Base-by-base conservation (phyloP, 1,139 yeast species). In the Candida smagusa region DNA sequence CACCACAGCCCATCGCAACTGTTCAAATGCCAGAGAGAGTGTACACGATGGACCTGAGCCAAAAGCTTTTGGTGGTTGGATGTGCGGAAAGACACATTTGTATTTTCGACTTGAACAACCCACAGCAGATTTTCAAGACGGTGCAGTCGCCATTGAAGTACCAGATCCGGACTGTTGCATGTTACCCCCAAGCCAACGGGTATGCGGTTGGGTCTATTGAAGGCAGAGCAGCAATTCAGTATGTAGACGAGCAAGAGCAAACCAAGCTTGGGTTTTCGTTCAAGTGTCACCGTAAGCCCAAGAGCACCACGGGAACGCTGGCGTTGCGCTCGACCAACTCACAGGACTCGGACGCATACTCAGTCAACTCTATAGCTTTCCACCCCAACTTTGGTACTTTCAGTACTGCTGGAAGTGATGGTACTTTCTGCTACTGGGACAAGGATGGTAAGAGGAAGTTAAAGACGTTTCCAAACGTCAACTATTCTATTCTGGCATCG, bases 171-270 rank as follows among this genome's bases (percentile, higher is more conserved):
- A 69, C 83, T 3, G 73, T 94, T 3, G 68, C 86, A 12, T 92
- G 98, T 58, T 87, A 84, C 58, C 90, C 90, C 7, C 82, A 81
- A 46, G 97, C 95, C 8, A 84, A 86, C 52, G 97, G 97, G 6
- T 94, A 77, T 60, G 97, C 96, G 1, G 66, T 92, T 36, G 97
- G 96, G 5, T 84, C 96, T 3, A 80, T 92, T 36, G 99, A 92
- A 64, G 98, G 98, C 21, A 74, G 99, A 49, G 89, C 97, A 63
- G 96, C 96, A n/a, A 83, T 94, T 52, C 96, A 89, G 55, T 92
- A 90, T 60, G 79, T 92, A 38, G 95, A 87, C 50, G 96, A 88
- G 30, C 73, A 73, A 35, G 87, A 84, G 53, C 95, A 87, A 54
- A 72, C 74, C 40, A 75, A 78, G 52, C 61, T 63, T 34, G 94